Evolutionary conservation across 257 asterid genomes (phyloP).

Genomic region (Capsicum rhomboideum): DNA sequence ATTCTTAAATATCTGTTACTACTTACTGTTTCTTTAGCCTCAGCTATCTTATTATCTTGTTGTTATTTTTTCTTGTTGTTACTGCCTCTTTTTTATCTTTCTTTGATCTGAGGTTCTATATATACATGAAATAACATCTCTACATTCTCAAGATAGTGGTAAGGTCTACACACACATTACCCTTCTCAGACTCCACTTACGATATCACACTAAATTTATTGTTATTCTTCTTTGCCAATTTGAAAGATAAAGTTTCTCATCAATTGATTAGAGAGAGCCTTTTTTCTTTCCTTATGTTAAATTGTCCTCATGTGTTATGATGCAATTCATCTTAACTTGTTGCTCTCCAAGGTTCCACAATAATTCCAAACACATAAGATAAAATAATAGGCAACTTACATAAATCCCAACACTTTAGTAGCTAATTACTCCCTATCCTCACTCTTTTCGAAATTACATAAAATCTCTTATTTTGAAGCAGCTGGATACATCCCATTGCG

Average conservation of each 20-base stretch:
- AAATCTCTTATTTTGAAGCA: too few relatives aligned
- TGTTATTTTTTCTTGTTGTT: neutral
- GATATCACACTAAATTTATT: neutral
- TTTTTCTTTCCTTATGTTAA: neutral
- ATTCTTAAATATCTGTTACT: too few relatives aligned
- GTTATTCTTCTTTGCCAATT: neutral
- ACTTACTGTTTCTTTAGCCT: too few relatives aligned
- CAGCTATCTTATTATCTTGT: too few relatives aligned
- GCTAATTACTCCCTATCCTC: too few relatives aligned
- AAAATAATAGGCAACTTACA: too few relatives aligned
- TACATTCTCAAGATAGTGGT: neutral
- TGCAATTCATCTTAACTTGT: neutral
- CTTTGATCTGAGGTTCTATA: neutral
- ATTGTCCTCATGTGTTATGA: neutral
- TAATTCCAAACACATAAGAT: too few relatives aligned
- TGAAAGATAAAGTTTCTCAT: neutral
- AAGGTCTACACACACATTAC: neutral
- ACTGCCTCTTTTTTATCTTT: neutral
- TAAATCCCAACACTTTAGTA: too few relatives aligned
- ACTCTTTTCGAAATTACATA: too few relatives aligned
- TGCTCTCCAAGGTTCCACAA: neutral
- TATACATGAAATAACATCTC: neutral
- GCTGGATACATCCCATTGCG: too few relatives aligned
- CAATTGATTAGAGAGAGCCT: neutral
- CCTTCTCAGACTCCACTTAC: accelerated